Conservation (phyloP, 768 basidiomycete species). For the Mycena latifolia region DNA sequence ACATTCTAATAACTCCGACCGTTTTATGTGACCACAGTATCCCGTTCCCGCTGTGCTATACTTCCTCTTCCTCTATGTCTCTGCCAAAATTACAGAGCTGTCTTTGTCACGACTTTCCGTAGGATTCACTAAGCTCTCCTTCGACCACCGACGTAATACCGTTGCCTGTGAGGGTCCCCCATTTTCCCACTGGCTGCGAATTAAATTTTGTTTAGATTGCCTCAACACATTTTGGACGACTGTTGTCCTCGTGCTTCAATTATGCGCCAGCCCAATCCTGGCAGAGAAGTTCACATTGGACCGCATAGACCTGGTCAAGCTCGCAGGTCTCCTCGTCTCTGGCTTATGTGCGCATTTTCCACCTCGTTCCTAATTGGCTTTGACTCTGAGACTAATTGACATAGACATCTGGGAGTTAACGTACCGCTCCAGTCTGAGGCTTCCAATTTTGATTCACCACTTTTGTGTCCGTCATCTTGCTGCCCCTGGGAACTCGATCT, state of each 20-base stretch:
- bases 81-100: conserved; percentile 6
- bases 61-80: conserved; percentile 5
- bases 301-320: conserved; percentile 12
- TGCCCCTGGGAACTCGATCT: not conserved
- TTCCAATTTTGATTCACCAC: conserved; percentile 15
- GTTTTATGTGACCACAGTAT: not conserved
- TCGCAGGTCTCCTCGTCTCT: not conserved
- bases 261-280: conserved; percentile 1
- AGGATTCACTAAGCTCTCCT: conserved; percentile 10
- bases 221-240: conserved; percentile 14
- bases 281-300: conserved; percentile 2
- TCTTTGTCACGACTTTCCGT: not conserved
- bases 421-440: conserved; percentile 9
- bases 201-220: not conserved
- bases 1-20: no score
- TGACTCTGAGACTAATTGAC: no score
- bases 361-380: no score
- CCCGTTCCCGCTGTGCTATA: conserved; percentile 6
- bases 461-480: conserved; percentile 1
- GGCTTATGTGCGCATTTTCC: conserved; percentile 12
- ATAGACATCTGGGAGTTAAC: conserved; percentile 14
- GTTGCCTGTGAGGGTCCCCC: not conserved
- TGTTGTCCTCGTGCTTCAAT: conserved; percentile 2
- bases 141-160: conserved; percentile 11
- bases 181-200: not conserved